Percentiles rank a stretch among this genome's conserved stretches.
phyloP scores from a whole-genome alignment of 495 filamentous ascomycete species.

The Penicillium paradoxum region DNA sequence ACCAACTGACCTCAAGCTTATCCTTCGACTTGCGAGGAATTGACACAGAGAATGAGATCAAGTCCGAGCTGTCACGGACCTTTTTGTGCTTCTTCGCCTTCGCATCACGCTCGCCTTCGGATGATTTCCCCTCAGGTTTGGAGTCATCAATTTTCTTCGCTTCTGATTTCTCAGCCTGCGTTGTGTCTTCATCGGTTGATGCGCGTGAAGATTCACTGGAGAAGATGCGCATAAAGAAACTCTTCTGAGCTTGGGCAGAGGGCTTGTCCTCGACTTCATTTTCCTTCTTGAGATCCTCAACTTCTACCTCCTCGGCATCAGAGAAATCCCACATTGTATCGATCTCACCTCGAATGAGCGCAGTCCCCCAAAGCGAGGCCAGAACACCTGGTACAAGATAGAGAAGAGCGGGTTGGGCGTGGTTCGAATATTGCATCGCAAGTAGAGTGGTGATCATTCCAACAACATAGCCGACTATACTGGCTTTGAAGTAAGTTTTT shows the following conservation, averaged over 20 bases:
- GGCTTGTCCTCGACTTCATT: constrained; percentile 17
- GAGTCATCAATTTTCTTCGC: constrained; percentile 5
- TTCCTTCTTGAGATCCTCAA: constrained; percentile 24
- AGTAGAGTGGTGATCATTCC: constrained; percentile 75
- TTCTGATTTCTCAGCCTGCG: neutral
- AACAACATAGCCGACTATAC: constrained; percentile 68
- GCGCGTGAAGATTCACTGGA: constrained; percentile 14
- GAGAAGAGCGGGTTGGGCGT: constrained; percentile 85
- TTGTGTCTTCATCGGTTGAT: neutral
- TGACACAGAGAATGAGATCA: constrained; percentile 37
- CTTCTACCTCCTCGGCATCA: constrained; percentile 51
- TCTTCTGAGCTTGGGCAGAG: constrained; percentile 8
- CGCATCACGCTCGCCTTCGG: constrained; percentile 6
- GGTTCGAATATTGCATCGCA: constrained; percentile 71
- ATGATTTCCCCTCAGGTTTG: neutral
- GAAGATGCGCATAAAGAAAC: constrained; percentile 29
- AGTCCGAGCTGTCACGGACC: constrained; percentile 13
- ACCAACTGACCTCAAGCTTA: neutral
- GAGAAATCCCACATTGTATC: constrained; percentile 74
- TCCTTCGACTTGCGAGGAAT: constrained; percentile 23
- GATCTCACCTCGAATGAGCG: constrained; percentile 61
- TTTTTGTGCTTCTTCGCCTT: constrained; percentile 14
- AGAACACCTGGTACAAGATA: constrained; percentile 91
- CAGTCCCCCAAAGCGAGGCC: constrained; percentile 74
- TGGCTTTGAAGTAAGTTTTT: constrained; percentile 84